Evolutionary conservation across 345 rosid species (phyloP).

Genomic region (Melaleuca alternifolia): DNA sequence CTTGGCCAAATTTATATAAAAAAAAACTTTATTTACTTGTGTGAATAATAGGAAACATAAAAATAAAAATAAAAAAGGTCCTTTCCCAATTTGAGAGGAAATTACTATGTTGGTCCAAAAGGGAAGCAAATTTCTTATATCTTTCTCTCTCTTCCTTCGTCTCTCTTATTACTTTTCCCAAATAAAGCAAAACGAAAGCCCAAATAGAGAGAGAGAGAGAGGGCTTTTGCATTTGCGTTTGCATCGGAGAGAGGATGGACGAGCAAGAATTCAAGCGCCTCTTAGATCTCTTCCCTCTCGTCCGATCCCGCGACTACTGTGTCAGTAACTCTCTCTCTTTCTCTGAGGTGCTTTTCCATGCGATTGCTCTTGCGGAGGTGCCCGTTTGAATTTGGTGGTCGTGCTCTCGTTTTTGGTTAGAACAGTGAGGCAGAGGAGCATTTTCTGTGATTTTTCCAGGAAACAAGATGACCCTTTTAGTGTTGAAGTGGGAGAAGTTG

Average conservation of each 20-base stretch:
- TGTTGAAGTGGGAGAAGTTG: neutral
- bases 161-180: neutral
- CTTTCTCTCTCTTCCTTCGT: neutral
- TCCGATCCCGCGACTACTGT: constrained; percentile 58
- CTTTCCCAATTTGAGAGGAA: neutral
- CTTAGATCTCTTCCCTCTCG: constrained; percentile 73
- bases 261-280: constrained; percentile 68
- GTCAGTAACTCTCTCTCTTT: constrained; percentile 15
- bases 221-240: neutral
- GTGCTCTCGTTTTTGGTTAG: neutral
- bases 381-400: neutral
- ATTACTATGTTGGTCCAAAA: neutral
- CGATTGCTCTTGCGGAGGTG: neutral
- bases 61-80: neutral
- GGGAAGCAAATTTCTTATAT: neutral
- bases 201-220: neutral
- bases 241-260: constrained; percentile 31
- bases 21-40: neutral
- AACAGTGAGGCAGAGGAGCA: neutral
- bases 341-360: neutral
- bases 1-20: neutral
- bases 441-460: neutral
- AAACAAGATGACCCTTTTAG: neutral
- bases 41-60: neutral
- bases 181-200: neutral